Evolutionary conservation across 208 protist species (phyloP).

Genomic region (Polymyxa betae): DNA sequence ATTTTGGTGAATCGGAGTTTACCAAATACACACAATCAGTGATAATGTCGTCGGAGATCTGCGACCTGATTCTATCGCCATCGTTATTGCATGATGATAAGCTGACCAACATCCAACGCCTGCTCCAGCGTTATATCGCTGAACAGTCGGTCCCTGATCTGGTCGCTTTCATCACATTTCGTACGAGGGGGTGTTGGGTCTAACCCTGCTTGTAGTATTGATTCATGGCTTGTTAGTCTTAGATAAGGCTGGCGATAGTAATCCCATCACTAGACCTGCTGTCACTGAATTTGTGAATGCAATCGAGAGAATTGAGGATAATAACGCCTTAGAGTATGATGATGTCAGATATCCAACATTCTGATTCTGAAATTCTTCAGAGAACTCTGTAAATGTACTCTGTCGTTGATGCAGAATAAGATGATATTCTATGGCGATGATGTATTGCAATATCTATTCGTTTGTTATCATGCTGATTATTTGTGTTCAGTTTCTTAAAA

Average conservation of each 20-base stretch:
- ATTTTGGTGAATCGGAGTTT: neutral
- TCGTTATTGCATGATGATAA: neutral
- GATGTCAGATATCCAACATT: no score
- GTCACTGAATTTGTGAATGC: neutral
- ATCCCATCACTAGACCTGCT: neutral
- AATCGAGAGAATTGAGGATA: neutral
- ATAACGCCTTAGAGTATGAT: neutral
- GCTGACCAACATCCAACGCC: neutral
- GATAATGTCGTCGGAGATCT: neutral
- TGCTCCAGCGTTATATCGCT: neutral
- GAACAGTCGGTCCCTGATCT: neutral
- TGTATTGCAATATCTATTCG: neutral
- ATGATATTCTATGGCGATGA: neutral
- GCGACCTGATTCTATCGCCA: neutral
- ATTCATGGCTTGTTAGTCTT: neutral
- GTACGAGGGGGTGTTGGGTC: neutral
- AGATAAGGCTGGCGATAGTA: conserved; percentile 18
- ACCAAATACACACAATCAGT: neutral
- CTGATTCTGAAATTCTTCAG: neutral
- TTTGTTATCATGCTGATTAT: neutral
- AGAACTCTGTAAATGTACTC: neutral
- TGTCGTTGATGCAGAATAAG: neutral
- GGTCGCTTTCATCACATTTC: neutral
- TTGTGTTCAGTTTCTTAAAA: neutral
- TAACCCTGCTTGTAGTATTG: neutral